Percentiles rank a stretch among this genome's conserved stretches.
Evolutionary conservation across 139 green algal species (phyloP).

Genomic region (Chlorella sp.): DNA sequence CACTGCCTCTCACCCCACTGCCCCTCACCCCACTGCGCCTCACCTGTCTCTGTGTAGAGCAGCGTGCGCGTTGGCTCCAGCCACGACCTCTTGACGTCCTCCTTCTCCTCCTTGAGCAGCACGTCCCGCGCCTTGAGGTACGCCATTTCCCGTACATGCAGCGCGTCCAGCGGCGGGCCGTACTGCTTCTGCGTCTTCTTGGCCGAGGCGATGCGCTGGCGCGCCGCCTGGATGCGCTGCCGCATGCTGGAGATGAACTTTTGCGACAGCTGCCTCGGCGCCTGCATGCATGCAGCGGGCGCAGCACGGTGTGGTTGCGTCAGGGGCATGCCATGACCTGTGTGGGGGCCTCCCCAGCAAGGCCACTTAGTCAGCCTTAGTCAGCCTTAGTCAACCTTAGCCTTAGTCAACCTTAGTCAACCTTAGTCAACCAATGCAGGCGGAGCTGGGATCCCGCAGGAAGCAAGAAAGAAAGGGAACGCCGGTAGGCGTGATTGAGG

Average conservation of each 20-base stretch:
- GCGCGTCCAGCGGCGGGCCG: neutral
- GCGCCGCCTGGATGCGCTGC: neutral
- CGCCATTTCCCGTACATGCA: neutral
- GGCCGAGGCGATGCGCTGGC: neutral
- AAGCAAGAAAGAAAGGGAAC: too few species aligned
- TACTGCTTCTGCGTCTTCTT: neutral
- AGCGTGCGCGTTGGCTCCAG: constrained; percentile 4
- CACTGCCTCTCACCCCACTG: too few species aligned
- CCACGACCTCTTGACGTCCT: neutral
- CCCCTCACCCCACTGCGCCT: too few species aligned
- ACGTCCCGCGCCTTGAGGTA: neutral
- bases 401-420: too few species aligned
- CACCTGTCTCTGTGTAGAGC: constrained; percentile 1
- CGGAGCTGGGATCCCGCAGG: too few species aligned
- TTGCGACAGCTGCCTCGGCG: neutral
- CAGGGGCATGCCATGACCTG: too few species aligned
- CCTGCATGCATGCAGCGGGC: neutral
- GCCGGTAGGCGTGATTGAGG: too few species aligned
- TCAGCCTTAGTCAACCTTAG: too few species aligned
- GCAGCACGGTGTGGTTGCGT: too few species aligned
- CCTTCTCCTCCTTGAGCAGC: neutral
- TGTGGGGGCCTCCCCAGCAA: too few species aligned
- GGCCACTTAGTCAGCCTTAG: too few species aligned
- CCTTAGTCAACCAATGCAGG: too few species aligned
- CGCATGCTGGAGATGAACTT: constrained; percentile 2